These are phyloP conservation scores for Sinapis alba DNA, from an alignment of 441 rosid genomes.

Conservation along the genomic window DNA sequence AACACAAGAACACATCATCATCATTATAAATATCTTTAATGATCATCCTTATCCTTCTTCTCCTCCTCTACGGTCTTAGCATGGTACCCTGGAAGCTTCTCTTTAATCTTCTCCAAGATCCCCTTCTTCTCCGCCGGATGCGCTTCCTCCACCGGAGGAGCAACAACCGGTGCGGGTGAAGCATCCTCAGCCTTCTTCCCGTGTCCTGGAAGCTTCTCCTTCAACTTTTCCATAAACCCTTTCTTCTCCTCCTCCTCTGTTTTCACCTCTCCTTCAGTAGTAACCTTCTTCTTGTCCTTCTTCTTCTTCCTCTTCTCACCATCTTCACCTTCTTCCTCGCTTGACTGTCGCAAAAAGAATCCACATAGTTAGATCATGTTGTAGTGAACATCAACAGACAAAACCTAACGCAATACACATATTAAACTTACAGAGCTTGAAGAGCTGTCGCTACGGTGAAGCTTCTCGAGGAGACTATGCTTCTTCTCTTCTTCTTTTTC, in stretches of 20 bases:
- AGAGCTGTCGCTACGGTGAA: conserved; percentile 69
- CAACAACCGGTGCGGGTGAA: conserved; percentile 42
- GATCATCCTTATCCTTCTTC: conserved; percentile 45
- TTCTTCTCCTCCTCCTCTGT: conserved; percentile 47
- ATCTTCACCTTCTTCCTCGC: conserved; percentile 73
- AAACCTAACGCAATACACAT: background rate
- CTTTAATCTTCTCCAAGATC: conserved; percentile 78
- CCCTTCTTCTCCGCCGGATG: conserved; percentile 66
- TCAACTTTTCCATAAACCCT: conserved; percentile 55
- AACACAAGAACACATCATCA: conserved; percentile 24
- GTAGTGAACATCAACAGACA: background rate
- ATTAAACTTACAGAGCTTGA: conserved; percentile 85
- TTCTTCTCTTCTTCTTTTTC: conserved; percentile 56
- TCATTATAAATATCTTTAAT: conserved; percentile 6
- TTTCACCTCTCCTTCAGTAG: conserved; percentile 41
- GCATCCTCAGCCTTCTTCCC: conserved; percentile 55
- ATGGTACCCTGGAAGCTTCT: conserved; percentile 84
- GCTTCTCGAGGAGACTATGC: conserved; percentile 60
- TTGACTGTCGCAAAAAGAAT: conserved; percentile 49
- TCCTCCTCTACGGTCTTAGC: conserved; percentile 58
- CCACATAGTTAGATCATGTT: background rate
- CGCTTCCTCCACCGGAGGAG: conserved; percentile 27
- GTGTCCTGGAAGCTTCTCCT: conserved; percentile 58
- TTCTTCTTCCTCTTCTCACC: conserved; percentile 55
- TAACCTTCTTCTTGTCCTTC: conserved; percentile 36